These are phyloP conservation scores for Neopestalotiopsis sp. DNA, from an alignment of 2,329 filamentous ascomycete species.

Conservation along the genomic window DNA sequence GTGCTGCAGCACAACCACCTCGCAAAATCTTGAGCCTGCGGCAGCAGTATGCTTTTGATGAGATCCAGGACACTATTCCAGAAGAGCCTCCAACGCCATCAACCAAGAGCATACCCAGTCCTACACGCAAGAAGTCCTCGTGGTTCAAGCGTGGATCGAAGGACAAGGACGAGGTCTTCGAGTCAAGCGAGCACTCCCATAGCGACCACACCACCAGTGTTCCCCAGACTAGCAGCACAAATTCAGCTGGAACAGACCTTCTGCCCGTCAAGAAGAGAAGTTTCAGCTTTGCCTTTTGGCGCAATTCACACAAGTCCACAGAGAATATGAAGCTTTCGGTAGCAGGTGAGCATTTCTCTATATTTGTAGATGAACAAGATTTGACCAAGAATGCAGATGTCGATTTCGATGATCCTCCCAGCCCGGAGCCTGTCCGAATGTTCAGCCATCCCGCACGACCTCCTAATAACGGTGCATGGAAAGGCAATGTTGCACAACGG, in stretches of 20 bases:
- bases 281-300: conserved; percentile 62
- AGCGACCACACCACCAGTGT: conserved; percentile 24
- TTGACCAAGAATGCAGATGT: conserved; percentile 32
- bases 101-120: conserved; percentile 28
- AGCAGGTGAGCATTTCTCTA: conserved; percentile 41
- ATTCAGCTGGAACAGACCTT: conserved; percentile 24
- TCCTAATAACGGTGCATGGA: conserved; percentile 25
- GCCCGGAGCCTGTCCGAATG: conserved; percentile 28
- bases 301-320: conserved; percentile 45
- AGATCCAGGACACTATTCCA: conserved; percentile 14
- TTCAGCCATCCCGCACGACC: conserved; percentile 25
- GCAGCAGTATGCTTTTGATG: conserved; percentile 34
- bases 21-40: conserved; percentile 27
- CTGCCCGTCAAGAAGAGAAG: conserved; percentile 48
- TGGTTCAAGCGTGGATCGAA: conserved; percentile 59
- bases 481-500: conserved; percentile 37
- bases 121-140: conserved; percentile 50
- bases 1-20: conserved; percentile 20
- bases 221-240: conserved; percentile 27
- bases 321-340: conserved; percentile 46
- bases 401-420: conserved; percentile 36
- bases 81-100: conserved; percentile 26
- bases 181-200: conserved; percentile 20
- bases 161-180: conserved; percentile 32
- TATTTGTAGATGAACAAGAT: background rate